These are phyloP conservation scores for Penicillium sp. DNA, from an alignment of 2,329 filamentous ascomycete species.

Conservation along the genomic window DNA sequence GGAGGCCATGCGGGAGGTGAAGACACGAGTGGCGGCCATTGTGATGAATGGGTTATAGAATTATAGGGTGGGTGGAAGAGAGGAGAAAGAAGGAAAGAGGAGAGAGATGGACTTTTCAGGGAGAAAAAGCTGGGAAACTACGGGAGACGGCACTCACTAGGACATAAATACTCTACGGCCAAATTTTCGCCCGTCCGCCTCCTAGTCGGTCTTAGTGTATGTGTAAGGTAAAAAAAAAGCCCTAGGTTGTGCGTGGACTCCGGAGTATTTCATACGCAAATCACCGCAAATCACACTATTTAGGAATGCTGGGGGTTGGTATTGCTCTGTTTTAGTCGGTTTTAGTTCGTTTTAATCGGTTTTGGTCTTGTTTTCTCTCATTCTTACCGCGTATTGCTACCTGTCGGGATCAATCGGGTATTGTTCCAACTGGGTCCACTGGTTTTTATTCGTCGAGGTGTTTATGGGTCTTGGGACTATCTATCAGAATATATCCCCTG, in stretches of 20 bases:
- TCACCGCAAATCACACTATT: slow-evolving; percentile 15
- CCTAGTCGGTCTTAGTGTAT: slow-evolving; percentile 35
- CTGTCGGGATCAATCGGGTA: slow-evolving; percentile 20
- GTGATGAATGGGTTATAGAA: slow-evolving; percentile 54
- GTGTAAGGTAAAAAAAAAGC: slow-evolving; percentile 24
- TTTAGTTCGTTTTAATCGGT: neutral
- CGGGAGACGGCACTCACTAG: slow-evolving; percentile 30
- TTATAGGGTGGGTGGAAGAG: slow-evolving; percentile 24
- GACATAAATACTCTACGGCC: slow-evolving; percentile 41
- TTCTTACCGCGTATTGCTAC: slow-evolving; percentile 16
- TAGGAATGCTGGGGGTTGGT: slow-evolving; percentile 22
- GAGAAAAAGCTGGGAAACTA: slow-evolving; percentile 40
- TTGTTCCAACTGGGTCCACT: slow-evolving; percentile 12
- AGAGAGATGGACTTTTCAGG: slow-evolving; percentile 33
- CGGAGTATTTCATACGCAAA: slow-evolving; percentile 23
- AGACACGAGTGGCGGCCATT: slow-evolving; percentile 78
- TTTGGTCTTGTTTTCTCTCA: slow-evolving; percentile 15
- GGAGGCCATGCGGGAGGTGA: slow-evolving; percentile 71
- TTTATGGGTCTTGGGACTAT: neutral
- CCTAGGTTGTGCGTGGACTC: slow-evolving; percentile 29
- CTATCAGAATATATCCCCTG: slow-evolving; percentile 9
- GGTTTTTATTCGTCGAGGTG: neutral
- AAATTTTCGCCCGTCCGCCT: slow-evolving; percentile 41
- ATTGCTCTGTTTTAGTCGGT: slow-evolving; percentile 5
- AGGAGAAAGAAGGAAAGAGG: slow-evolving; percentile 27